A percentile compares a stretch with the other conserved stretches of the same genome.
phyloP scores from a whole-genome alignment of 805 yeast species.

The Wickerhamomyces mucosus region DNA sequence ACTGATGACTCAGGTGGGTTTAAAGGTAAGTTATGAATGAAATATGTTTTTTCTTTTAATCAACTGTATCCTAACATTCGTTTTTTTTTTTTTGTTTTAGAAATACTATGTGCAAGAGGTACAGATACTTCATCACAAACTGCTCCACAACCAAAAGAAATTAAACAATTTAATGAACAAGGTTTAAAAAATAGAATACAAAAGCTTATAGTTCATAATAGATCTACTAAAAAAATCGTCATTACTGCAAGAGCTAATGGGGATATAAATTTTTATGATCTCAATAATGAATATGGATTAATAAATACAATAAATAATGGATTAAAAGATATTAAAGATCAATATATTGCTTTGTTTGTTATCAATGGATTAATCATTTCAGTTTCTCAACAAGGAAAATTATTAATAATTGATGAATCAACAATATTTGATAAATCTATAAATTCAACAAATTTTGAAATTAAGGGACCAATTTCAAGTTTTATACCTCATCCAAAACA shows the following conservation, averaged over 20 bases:
- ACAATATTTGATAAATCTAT: slow-evolving; percentile 9
- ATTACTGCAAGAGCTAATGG: slow-evolving; percentile 40
- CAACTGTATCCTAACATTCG: background rate
- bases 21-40: slow-evolving; percentile 24
- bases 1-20: slow-evolving; percentile 60
- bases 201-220: slow-evolving; percentile 26
- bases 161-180: slow-evolving; percentile 33
- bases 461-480: slow-evolving; percentile 40
- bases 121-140: slow-evolving; percentile 73
- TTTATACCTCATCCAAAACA: slow-evolving; percentile 39
- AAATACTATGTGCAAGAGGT: slow-evolving; percentile 51
- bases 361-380: slow-evolving; percentile 20
- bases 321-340: slow-evolving; percentile 21
- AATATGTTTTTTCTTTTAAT: background rate
- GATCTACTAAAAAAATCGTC: slow-evolving; percentile 23
- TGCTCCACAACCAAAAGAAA: slow-evolving; percentile 52
- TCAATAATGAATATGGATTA: slow-evolving; percentile 19
- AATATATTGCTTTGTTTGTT: slow-evolving; percentile 28
- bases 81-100: slow-evolving; percentile 17
- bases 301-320: slow-evolving; percentile 10
- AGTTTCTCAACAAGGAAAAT: slow-evolving; percentile 27
- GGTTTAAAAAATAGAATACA: slow-evolving; percentile 31
- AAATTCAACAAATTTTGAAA: slow-evolving; percentile 12
- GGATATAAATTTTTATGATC: slow-evolving; percentile 29
- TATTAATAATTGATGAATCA: slow-evolving; percentile 21